phyloP scores from a whole-genome alignment of 495 filamentous ascomycete species.

The Aspergillus funiculosus region DNA sequence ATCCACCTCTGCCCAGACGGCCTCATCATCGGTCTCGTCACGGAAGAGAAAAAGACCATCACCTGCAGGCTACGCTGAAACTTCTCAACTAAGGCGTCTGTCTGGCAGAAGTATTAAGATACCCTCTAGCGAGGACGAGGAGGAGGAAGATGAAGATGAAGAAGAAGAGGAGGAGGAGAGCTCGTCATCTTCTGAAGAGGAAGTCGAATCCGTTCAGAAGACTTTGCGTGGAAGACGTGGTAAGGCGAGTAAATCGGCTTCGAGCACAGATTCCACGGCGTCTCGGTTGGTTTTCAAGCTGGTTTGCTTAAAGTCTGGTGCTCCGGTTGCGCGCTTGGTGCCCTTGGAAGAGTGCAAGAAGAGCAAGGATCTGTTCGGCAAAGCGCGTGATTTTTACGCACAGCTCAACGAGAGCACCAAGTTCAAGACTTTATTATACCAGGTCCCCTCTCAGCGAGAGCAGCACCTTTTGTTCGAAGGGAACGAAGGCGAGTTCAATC shows the following conservation, averaged over 20 bases:
- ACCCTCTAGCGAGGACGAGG: not conserved
- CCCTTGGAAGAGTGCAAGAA: constrained; percentile 13
- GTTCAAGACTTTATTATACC: constrained; percentile 15
- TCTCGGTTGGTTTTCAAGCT: constrained; percentile 12
- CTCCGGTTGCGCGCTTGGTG: constrained; percentile 11
- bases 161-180: not conserved
- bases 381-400: constrained; percentile 20
- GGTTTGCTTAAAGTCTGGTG: constrained; percentile 8
- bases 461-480: constrained; percentile 17
- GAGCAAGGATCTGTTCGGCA: constrained; percentile 17
- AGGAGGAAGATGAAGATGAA: not conserved
- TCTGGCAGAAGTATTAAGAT: too few species aligned
- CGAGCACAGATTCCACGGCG: too few species aligned
- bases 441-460: constrained; percentile 15
- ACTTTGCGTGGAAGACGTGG: not conserved
- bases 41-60: too few species aligned
- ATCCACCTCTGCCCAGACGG: too few species aligned
- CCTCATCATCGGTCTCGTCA: too few species aligned
- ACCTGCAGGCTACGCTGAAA: too few species aligned
- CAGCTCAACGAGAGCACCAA: constrained; percentile 5
- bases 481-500: constrained; percentile 21
- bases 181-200: not conserved
- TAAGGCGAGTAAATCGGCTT: not conserved
- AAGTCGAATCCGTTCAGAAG: not conserved
- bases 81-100: too few species aligned